Percentiles rank a stretch among this genome's conserved stretches.
phyloP scores from a whole-genome alignment of 2,329 filamentous ascomycete genomes.

The Aspergillus pseudoglaucus region DNA sequence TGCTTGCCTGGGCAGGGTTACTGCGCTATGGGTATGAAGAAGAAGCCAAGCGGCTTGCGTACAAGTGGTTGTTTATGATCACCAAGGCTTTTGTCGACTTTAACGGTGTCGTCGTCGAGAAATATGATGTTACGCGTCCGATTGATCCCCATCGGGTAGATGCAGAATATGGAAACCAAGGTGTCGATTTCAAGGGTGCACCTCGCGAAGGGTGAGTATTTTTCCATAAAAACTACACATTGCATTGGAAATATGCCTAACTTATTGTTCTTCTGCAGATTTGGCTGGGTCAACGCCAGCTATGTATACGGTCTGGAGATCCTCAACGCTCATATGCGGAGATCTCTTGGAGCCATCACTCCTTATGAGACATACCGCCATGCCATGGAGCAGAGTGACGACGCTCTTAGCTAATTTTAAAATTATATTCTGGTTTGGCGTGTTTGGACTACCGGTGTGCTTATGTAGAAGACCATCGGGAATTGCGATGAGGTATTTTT shows the following conservation, averaged over 20 bases:
- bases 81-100: constrained; percentile 98
- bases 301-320: constrained; percentile 91
- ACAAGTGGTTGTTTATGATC: constrained; percentile 98
- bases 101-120: constrained; percentile 96
- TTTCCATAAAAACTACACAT: not conserved
- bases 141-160: constrained; percentile 90
- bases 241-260: constrained; percentile 4
- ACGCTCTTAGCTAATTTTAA: constrained; percentile 5
- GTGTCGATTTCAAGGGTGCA: constrained; percentile 88
- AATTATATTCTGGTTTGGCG: not conserved
- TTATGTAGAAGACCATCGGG: not conserved
- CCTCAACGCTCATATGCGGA: constrained; percentile 79
- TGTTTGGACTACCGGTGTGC: not conserved
- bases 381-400: constrained; percentile 41
- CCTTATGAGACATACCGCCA: constrained; percentile 76
- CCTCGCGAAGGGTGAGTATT: constrained; percentile 83
- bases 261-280: constrained; percentile 48
- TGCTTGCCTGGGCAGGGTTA: constrained; percentile 91
- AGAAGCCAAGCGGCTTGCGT: constrained; percentile 81
- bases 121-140: constrained; percentile 90
- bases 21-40: constrained; percentile 86
- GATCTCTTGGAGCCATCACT: constrained; percentile 80
- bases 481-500: too few relatives aligned
- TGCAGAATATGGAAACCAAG: constrained; percentile 97
- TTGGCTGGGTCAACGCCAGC: constrained; percentile 98